Base-by-base conservation (phyloP, 768 basidiomycete genomes). In the Saitozyma podzolica region DNA sequence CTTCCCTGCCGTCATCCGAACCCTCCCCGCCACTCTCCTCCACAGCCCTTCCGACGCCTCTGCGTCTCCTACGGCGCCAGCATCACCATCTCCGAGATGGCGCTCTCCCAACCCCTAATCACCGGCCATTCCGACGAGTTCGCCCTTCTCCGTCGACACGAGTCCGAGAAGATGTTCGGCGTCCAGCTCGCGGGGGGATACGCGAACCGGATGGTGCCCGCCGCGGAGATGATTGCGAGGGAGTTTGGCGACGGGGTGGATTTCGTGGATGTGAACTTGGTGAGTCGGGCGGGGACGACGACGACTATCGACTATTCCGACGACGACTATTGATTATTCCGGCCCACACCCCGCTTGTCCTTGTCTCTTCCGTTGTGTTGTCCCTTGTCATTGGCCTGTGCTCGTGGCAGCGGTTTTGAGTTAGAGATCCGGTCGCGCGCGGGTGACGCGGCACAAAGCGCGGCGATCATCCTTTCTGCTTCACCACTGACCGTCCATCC, bases 41-140 rank as follows among this genome's bases (percentile, higher is more conserved):
- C 45, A 16, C 63, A 94, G 89, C 96, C 96, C 2, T 99, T 98
- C 83, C 87, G 96, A 16, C 85, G 94, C 10, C 81, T 98, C 8
- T 96, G 92, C 69, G 87, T 90, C 9, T 82, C 85, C 29, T 87
- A 89, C 61, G 95, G 95, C 13, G 92, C 89, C 2, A 93, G 95
- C 66, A 96, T 98, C 69, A 95, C 93, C 3, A 93, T 91, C 66
- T 92, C 92, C 29, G 95, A 97, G 80, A 97, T 97, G 95, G 93
- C 91, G 5, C 85, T 99, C n/a, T 88, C 92, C 6, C 87, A 85
- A 49, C 94, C 94, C 2, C 91, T 98, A 78, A 84, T 96, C 19
- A 80, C 83, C 9, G 95, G 91, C 3, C 92, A 91, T 9, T 89
- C 88, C 62, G 91, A 92, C 72, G 95, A 99, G 80, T 98, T 93